Percentiles rank a stretch among this genome's conserved stretches.
These are phyloP conservation scores for Venturia asperata DNA, from an alignment of 2,329 filamentous ascomycete species.

Conservation along the genomic window DNA sequence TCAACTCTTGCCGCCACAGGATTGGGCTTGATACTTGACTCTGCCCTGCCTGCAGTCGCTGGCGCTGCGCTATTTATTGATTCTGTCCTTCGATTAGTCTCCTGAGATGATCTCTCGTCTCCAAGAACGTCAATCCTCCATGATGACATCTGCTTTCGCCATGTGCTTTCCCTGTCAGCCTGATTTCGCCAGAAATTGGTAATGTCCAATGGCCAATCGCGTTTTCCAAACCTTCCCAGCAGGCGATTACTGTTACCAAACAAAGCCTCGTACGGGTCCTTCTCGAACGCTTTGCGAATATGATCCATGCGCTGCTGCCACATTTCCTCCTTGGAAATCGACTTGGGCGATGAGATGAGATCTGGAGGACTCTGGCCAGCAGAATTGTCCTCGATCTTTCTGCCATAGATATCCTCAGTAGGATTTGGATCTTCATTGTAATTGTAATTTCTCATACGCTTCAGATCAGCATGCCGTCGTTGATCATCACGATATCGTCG, in stretches of 20 bases:
- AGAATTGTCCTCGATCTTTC: background rate
- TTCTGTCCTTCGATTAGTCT: background rate
- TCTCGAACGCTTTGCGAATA: conserved; percentile 6
- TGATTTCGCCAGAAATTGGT: conserved; percentile 13
- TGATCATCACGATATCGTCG: conserved; percentile 1
- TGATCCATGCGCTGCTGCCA: conserved; percentile 17
- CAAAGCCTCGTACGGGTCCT: conserved; percentile 20
- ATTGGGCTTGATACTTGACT: background rate
- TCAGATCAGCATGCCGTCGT: background rate
- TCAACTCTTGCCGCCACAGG: background rate
- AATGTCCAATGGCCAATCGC: background rate
- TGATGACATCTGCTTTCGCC: background rate
- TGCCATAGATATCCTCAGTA: background rate
- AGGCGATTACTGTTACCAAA: conserved; percentile 18
- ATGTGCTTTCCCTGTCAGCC: background rate
- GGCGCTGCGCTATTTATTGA: background rate
- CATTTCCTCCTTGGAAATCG: background rate
- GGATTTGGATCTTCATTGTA: background rate
- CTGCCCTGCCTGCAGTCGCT: background rate
- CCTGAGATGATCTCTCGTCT: background rate
- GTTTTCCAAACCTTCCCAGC: conserved; percentile 14
- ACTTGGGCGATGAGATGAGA: background rate
- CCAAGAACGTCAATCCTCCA: background rate
- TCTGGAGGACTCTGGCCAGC: background rate
- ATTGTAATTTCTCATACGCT: background rate